These are phyloP conservation scores for Viridothelium virens DNA, from an alignment of 495 filamentous ascomycete genomes.

Conservation along the genomic window DNA sequence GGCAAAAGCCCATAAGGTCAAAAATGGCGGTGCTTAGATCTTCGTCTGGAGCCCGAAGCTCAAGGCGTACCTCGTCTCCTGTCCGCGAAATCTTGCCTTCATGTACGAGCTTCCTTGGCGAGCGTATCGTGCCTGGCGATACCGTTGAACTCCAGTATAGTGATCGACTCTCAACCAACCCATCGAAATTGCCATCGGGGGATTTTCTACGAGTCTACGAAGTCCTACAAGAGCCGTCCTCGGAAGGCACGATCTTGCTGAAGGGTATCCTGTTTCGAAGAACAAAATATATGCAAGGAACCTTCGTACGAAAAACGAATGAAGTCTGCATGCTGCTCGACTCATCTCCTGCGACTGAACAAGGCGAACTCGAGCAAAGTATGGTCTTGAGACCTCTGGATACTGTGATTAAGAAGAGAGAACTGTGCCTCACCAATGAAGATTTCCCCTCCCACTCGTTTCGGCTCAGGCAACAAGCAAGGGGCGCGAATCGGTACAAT, in stretches of 20 bases:
- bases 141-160: not conserved
- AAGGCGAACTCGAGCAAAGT: slow-evolving; percentile 37
- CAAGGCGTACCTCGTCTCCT: not conserved
- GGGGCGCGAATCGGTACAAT: slow-evolving; percentile 29
- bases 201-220: slow-evolving; percentile 26
- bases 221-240: slow-evolving; percentile 20
- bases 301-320: slow-evolving; percentile 35
- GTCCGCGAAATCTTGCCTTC: not conserved
- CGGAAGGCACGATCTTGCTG: slow-evolving; percentile 10
- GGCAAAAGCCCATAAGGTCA: not conserved
- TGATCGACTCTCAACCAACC: not conserved
- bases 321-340: slow-evolving; percentile 47
- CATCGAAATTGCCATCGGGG: slow-evolving; percentile 7
- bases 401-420: slow-evolving; percentile 34
- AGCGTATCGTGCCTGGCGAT: not conserved
- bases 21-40: not conserved
- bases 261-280: slow-evolving; percentile 24
- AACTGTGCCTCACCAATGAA: slow-evolving; percentile 47
- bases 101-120: not conserved
- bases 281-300: slow-evolving; percentile 17
- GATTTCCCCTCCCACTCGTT: slow-evolving; percentile 37
- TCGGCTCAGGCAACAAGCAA: slow-evolving; percentile 11
- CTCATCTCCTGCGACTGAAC: slow-evolving; percentile 38
- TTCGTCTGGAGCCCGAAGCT: not conserved
- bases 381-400: slow-evolving; percentile 38